phyloP scores from a whole-genome alignment of 2,329 filamentous ascomycete genomes.

The Arthrinium puccinioides region DNA sequence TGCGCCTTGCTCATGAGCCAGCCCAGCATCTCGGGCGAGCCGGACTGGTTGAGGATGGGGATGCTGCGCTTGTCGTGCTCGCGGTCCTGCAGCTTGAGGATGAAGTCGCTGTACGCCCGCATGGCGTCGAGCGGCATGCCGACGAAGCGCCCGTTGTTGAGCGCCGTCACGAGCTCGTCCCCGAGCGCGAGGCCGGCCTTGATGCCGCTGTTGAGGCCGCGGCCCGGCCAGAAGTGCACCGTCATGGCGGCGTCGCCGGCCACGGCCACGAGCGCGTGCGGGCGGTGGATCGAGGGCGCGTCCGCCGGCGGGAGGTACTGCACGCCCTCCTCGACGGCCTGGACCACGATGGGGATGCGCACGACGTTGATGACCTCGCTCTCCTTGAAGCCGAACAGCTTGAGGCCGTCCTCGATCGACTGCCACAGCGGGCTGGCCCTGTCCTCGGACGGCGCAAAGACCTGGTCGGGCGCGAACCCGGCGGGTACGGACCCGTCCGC shows the following conservation, averaged over 20 bases:
- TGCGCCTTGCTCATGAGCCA: conserved; percentile 25
- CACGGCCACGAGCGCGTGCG: conserved; percentile 24
- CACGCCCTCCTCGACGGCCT: conserved; percentile 24
- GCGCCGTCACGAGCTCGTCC: conserved; percentile 26
- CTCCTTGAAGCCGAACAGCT: conserved; percentile 28
- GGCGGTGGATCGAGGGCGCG: conserved; percentile 11
- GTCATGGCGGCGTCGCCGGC: conserved; percentile 29
- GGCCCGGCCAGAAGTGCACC: conserved; percentile 29
- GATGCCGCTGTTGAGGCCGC: conserved; percentile 9
- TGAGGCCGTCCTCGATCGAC: conserved; percentile 26
- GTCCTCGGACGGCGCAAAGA: conserved; percentile 25
- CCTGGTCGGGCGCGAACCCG: conserved; percentile 20
- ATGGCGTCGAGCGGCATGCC: conserved; percentile 22
- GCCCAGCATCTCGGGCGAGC: conserved; percentile 24
- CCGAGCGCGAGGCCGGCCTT: conserved; percentile 30
- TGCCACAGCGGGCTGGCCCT: conserved; percentile 21
- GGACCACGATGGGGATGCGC: conserved; percentile 27
- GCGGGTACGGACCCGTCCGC: conserved; percentile 20
- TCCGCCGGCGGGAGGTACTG: conserved; percentile 19
- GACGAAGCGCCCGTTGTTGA: conserved; percentile 21
- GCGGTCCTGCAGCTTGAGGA: conserved; percentile 24
- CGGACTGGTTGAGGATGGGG: conserved; percentile 25
- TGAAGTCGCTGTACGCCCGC: conserved; percentile 26
- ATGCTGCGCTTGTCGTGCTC: conserved; percentile 29
- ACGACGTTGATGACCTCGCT: conserved; percentile 27